phyloP scores from a whole-genome alignment of 202 grass and related monocot species.

The Eragrostis tef region DNA sequence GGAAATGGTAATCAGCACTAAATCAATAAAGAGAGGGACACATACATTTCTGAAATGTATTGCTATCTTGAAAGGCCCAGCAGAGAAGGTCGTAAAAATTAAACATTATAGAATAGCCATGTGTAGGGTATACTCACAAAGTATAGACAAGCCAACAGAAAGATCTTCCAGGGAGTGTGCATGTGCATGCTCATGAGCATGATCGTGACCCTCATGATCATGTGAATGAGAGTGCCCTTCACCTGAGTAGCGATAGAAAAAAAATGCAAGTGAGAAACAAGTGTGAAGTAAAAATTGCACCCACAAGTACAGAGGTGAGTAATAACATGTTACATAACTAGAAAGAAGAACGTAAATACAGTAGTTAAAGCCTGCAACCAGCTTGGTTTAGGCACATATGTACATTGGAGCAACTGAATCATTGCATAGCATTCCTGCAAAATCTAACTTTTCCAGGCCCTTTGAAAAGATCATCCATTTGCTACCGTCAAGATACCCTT shows the following conservation, averaged over 20 bases:
- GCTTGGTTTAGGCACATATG: not conserved
- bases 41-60: not conserved
- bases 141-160: constrained; percentile 84
- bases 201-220: constrained; percentile 65
- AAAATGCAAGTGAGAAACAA: not conserved
- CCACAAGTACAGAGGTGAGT: not conserved
- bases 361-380: not conserved
- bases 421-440: constrained; percentile 19
- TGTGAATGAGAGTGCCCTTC: constrained; percentile 79
- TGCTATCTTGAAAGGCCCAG: not conserved
- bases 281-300: not conserved
- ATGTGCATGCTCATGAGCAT: constrained; percentile 74
- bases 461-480: not conserved
- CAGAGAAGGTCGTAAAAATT: constrained; percentile 1
- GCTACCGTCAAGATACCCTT: constrained; percentile 5
- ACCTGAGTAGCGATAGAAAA: constrained; percentile 47
- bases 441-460: constrained; percentile 11
- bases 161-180: constrained; percentile 95
- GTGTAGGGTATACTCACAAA: constrained; percentile 72
- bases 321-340: not conserved
- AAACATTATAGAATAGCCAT: not conserved
- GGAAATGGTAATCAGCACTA: constrained; percentile 8
- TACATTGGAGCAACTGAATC: not conserved
- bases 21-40: constrained; percentile 4
- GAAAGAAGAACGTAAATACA: not conserved